Conservation (phyloP, 2,329 filamentous ascomycete genomes). For the Escovopsis weberi region DNA sequence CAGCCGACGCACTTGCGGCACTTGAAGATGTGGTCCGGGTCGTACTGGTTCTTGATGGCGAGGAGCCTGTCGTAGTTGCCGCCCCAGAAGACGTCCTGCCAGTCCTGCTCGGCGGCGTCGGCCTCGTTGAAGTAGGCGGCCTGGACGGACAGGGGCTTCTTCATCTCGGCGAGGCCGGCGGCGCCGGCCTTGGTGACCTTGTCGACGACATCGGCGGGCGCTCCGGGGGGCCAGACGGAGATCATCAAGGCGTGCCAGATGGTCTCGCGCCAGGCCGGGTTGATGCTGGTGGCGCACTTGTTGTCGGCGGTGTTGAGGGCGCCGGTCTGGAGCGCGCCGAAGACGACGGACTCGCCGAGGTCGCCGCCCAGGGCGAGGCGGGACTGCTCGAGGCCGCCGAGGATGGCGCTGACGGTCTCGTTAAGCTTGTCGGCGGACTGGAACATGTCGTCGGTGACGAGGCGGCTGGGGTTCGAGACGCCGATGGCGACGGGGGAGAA, state of each 20-base stretch:
- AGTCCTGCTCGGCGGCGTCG: conserved; percentile 28
- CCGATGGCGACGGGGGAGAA: no score
- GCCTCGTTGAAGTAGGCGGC: conserved; percentile 36
- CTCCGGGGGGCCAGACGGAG: conserved; percentile 17
- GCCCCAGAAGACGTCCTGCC: conserved; percentile 31
- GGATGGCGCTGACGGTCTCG: not conserved
- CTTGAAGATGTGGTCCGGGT: conserved; percentile 16
- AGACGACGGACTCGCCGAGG: not conserved
- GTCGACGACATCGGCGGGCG: conserved; percentile 22
- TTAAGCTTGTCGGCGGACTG: not conserved
- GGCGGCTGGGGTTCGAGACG: not conserved
- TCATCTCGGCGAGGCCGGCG: not conserved
- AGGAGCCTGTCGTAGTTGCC: conserved; percentile 27
- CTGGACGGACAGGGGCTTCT: not conserved
- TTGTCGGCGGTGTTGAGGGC: conserved; percentile 2
- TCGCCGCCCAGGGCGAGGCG: not conserved
- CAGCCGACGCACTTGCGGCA: conserved; percentile 2
- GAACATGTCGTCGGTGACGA: conserved; percentile 3
- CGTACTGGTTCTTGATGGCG: conserved; percentile 35
- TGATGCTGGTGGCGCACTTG: not conserved
- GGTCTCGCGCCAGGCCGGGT: conserved; percentile 2
- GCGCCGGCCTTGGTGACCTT: not conserved
- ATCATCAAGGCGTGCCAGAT: conserved; percentile 14
- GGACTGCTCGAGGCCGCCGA: not conserved
- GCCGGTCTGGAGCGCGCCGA: not conserved